phyloP scores from a whole-genome alignment of 2,329 filamentous ascomycete species.

The Talaromyces verruculosus region DNA sequence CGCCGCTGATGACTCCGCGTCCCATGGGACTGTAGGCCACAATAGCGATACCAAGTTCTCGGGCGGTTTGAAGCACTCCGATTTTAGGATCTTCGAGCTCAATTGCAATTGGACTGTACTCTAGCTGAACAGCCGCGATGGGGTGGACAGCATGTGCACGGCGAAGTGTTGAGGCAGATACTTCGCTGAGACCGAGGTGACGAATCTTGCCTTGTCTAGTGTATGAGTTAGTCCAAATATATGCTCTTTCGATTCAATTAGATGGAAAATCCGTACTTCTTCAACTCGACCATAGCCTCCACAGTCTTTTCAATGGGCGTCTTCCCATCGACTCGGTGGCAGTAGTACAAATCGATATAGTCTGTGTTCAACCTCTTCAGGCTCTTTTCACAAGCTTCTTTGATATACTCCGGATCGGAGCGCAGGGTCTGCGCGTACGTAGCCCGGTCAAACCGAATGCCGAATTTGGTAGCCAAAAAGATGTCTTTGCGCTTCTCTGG shows the following conservation, averaged over 20 bases:
- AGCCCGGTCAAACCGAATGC: background rate
- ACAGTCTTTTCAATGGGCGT: slow-evolving; percentile 46
- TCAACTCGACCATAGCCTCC: slow-evolving; percentile 28
- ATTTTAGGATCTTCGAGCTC: slow-evolving; percentile 51
- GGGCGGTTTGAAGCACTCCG: slow-evolving; percentile 54
- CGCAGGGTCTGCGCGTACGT: slow-evolving; percentile 1
- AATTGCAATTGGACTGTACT: slow-evolving; percentile 52
- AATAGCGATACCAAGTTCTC: slow-evolving; percentile 58
- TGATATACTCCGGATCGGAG: slow-evolving; percentile 20
- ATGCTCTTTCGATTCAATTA: background rate
- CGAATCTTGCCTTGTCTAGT: slow-evolving; percentile 50
- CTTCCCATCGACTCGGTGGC: slow-evolving; percentile 53
- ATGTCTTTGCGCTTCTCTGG: slow-evolving; percentile 20
- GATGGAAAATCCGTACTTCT: background rate
- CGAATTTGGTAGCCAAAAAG: slow-evolving; percentile 23
- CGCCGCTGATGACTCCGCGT: slow-evolving; percentile 58
- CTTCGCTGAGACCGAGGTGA: slow-evolving; percentile 51
- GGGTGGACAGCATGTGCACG: slow-evolving; percentile 51
- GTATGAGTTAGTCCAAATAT: background rate
- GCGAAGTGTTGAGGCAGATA: slow-evolving; percentile 47
- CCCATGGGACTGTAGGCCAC: slow-evolving; percentile 62
- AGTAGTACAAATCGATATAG: slow-evolving; percentile 47
- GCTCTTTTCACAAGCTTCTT: slow-evolving; percentile 18
- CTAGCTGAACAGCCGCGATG: slow-evolving; percentile 52
- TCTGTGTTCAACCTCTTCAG: slow-evolving; percentile 11